Evolutionary conservation across 1,284 basidiomycete species (phyloP).

Genomic region (Sutorius eximius): DNA sequence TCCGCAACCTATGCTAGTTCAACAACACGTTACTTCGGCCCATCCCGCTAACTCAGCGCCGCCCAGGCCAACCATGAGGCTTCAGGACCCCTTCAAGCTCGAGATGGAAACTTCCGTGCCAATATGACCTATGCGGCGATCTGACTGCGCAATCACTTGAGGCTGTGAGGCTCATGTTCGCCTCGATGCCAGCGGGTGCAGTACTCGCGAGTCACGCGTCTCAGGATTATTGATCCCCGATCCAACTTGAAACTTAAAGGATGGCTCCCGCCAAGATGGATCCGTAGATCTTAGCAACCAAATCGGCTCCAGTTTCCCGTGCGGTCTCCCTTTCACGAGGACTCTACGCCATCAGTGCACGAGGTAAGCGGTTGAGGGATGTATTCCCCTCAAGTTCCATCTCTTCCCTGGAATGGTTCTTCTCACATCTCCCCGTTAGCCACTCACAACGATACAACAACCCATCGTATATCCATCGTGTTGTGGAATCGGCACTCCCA

Average conservation of each 20-base stretch:
- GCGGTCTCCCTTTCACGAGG: not conserved
- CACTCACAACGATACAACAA: not conserved
- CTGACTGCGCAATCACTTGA: not conserved
- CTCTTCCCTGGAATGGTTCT: not conserved
- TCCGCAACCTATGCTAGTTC: not conserved
- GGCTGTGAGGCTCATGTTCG: not conserved
- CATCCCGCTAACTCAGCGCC: too few relatives aligned
- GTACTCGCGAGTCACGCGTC: not conserved
- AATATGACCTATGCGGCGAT: too few relatives aligned
- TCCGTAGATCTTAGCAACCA: too few relatives aligned
- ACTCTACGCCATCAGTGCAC: not conserved
- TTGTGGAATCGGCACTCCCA: not conserved
- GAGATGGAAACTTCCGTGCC: too few relatives aligned
- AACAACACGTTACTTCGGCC: conserved; percentile 1
- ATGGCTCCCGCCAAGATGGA: not conserved
- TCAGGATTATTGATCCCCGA: not conserved
- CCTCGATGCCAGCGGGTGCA: not conserved
- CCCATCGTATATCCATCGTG: not conserved
- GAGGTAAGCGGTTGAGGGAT: not conserved
- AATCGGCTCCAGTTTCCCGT: not conserved
- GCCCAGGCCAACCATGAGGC: too few relatives aligned
- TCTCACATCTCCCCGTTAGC: not conserved
- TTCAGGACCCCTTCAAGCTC: too few relatives aligned
- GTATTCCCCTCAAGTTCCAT: not conserved
- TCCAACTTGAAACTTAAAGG: not conserved